Base-by-base conservation (phyloP, 2,329 filamentous ascomycete species). In the Fusarium subglutinans region DNA sequence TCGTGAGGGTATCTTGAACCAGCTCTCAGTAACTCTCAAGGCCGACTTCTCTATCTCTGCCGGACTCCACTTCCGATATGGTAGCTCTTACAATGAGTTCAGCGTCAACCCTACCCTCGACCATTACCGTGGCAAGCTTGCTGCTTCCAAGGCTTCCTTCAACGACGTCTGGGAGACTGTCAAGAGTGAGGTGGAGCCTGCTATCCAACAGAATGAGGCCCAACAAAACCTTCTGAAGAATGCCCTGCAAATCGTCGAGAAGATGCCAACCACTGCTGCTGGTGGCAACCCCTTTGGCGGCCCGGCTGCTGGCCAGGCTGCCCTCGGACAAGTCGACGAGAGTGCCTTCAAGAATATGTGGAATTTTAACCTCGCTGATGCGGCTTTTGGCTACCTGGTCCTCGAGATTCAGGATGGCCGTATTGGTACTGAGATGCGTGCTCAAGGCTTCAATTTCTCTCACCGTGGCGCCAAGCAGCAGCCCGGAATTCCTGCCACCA, bases 311-410 rank as follows among this genome's bases (percentile, higher is more conserved):
- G 93, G 92, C 44, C 91, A 91, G 57, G 86, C 89, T 60, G 89
- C 90, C 66, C 92, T 94, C 57, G 96, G 96, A 38, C 94, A 97
- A 80, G 95, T 99, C 24, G 96, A 99, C 73, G 96, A 99, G 86
- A 98, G 95, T 79, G 96, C 96, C 3, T 99, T 99, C 89, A 99
- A 99, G 87, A 99, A 99, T 82, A 98, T 98, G 96, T 99, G 96
- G 96, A 99, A 99, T 84, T 99, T 99, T 86, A 98, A 98, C 83
- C 85, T 99, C 75, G 96, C 96, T 37, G 96, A 99, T 86, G 96
- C 96, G 63, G 96, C 96, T 26, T 99, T 98, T 82, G 96, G 96
- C 70, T 99, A 95, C 88, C 88, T 99, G 58, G 95, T 98, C 22
- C 85, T 99, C 66, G 96, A 99, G 82, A 92, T 99, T 69, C 96